Conservation (phyloP, 2,329 filamentous ascomycete species). For the Emericellopsis atlantica region DNA sequence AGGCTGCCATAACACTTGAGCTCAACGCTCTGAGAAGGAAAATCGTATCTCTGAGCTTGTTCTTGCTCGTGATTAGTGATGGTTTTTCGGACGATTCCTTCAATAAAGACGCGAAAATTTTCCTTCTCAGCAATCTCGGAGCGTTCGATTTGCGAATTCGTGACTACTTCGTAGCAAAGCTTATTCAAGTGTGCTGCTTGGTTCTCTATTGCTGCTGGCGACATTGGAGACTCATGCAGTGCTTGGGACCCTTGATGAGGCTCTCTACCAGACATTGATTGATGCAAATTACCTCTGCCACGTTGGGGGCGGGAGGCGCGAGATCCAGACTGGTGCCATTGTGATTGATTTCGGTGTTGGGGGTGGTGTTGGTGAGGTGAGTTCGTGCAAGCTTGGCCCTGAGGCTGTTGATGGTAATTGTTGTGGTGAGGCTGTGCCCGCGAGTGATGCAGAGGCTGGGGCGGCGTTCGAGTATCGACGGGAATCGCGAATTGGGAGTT, state of each 20-base stretch:
- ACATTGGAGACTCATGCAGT: too few species aligned
- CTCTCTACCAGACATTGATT: too few species aligned
- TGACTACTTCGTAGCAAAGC: constrained; percentile 30
- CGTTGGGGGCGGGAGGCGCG: too few species aligned
- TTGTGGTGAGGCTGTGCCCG: constrained; percentile 9
- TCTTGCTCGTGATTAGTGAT: constrained; percentile 38
- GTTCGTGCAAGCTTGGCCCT: too few species aligned
- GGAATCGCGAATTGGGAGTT: constrained; percentile 44
- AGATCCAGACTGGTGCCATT: neutral
- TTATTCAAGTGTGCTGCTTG: constrained; percentile 36
- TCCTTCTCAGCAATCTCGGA: constrained; percentile 61
- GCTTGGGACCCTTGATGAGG: too few species aligned
- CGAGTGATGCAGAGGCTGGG: neutral
- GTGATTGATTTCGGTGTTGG: neutral
- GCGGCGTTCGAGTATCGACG: constrained; percentile 22
- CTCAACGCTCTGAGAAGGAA: constrained; percentile 44
- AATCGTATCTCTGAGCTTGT: constrained; percentile 21
- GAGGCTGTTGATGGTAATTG: constrained; percentile 7
- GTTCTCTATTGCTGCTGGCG: constrained; percentile 30
- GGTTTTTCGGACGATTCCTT: constrained; percentile 48
- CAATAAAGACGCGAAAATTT: constrained; percentile 50
- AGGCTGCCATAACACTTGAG: constrained; percentile 74
- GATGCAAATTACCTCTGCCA: too few species aligned
- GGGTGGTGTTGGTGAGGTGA: neutral
- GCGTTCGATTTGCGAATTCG: constrained; percentile 47